Conservation (phyloP, 352 stramenopile species). For the Nothophytophthora sp. region DNA sequence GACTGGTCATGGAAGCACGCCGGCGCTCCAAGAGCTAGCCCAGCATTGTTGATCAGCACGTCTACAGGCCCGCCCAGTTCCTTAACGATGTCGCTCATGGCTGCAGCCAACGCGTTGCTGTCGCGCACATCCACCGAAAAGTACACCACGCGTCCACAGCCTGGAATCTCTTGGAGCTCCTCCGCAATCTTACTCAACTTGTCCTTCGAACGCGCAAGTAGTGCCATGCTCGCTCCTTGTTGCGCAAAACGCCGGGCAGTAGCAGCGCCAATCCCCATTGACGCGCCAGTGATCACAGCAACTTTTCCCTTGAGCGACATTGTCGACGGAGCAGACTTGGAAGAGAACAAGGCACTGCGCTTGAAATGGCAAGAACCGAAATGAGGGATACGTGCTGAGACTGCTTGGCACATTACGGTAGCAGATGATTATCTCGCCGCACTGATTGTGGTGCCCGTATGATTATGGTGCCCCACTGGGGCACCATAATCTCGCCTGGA, state of each 20-base stretch:
- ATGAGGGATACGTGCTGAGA: neutral
- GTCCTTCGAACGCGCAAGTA: slow-evolving; percentile 25
- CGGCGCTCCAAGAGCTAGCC: slow-evolving; percentile 19
- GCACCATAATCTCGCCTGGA: slow-evolving; percentile 4
- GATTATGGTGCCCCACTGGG: slow-evolving; percentile 10
- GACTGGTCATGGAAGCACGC: slow-evolving; percentile 24
- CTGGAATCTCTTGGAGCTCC: slow-evolving; percentile 9
- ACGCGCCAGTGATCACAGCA: slow-evolving; percentile 25
- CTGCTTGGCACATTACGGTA: slow-evolving; percentile 3
- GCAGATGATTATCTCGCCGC: neutral
- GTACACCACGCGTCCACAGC: slow-evolving; percentile 6
- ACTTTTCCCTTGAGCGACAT: slow-evolving; percentile 25
- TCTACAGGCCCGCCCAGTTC: slow-evolving; percentile 19
- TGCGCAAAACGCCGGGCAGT: slow-evolving; percentile 17
- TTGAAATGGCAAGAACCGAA: neutral
- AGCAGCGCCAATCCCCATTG: slow-evolving; percentile 30
- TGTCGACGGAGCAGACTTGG: neutral
- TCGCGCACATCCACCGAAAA: slow-evolving; percentile 18
- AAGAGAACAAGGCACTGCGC: neutral
- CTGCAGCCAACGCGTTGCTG: slow-evolving; percentile 9
- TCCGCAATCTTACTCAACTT: slow-evolving; percentile 14
- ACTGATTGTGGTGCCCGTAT: neutral
- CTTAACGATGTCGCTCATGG: slow-evolving; percentile 12
- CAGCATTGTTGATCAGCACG: slow-evolving; percentile 32
- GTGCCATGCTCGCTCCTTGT: slow-evolving; percentile 13